A percentile compares a stretch with the other conserved stretches of the same genome.
Evolutionary conservation across 2,329 filamentous ascomycete genomes (phyloP).

Genomic region (Rutstroemia sp.): DNA sequence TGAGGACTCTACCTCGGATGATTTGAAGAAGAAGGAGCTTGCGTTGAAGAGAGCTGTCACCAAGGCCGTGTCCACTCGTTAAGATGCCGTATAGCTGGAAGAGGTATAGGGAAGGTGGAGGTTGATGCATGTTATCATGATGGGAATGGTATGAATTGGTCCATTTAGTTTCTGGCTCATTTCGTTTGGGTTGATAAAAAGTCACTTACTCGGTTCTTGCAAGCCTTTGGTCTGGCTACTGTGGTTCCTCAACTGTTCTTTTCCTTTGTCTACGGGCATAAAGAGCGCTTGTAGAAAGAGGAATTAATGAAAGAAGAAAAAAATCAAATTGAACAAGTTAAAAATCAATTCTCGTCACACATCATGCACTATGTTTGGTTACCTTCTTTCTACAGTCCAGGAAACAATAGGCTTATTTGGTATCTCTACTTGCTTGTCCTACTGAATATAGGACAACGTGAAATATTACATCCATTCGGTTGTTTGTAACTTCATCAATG

Average conservation of each 20-base stretch:
- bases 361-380: too few species aligned
- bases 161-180: slow-evolving; percentile 25
- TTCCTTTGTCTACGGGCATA: slow-evolving; percentile 27
- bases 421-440: too few species aligned
- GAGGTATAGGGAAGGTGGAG: slow-evolving; percentile 18
- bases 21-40: slow-evolving; percentile 99
- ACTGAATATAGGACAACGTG: too few species aligned
- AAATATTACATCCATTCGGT: too few species aligned
- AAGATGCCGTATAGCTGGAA: slow-evolving; percentile 34
- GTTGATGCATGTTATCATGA: slow-evolving; percentile 28
- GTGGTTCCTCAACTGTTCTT: slow-evolving; percentile 21
- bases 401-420: too few species aligned
- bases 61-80: slow-evolving; percentile 91
- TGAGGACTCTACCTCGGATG: slow-evolving; percentile 83
- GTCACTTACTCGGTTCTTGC: slow-evolving; percentile 24
- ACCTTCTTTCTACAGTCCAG: too few species aligned
- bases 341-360: background rate
- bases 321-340: slow-evolving; percentile 15
- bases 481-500: too few species aligned
- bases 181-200: slow-evolving; percentile 28
- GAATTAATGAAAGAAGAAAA: slow-evolving; percentile 25
- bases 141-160: slow-evolving; percentile 29
- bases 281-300: slow-evolving; percentile 30
- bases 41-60: slow-evolving; percentile 96
- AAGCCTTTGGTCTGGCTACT: slow-evolving; percentile 24